Evolutionary conservation across 768 basidiomycete genomes (phyloP).

Genomic region (Suillus hirtellus): DNA sequence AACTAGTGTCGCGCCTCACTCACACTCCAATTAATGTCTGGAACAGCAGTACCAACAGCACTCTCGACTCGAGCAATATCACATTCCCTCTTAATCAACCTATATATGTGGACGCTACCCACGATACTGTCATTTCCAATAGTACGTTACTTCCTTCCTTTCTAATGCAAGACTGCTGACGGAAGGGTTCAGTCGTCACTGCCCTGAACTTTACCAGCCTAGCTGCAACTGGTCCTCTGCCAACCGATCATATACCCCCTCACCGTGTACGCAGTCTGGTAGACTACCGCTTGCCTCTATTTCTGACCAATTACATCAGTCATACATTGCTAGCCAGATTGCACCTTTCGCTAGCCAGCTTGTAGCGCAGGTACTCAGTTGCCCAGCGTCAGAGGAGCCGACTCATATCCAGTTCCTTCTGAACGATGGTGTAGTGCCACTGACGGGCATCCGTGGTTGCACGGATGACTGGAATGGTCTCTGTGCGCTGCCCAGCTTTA

Average conservation of each 20-base stretch:
- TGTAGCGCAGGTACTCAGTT: constrained; percentile 46
- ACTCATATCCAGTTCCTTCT: constrained; percentile 45
- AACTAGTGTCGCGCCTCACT: constrained; percentile 44
- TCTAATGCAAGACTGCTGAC: neutral
- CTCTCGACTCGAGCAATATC: constrained; percentile 40
- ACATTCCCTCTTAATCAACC: constrained; percentile 38
- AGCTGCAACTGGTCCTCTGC: constrained; percentile 41
- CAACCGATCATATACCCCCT: constrained; percentile 36
- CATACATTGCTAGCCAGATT: constrained; percentile 43
- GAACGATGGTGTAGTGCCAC: constrained; percentile 50
- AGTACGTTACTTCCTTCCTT: constrained; percentile 23
- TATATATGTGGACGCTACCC: constrained; percentile 47
- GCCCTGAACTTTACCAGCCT: constrained; percentile 48
- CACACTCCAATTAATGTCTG: constrained; percentile 37
- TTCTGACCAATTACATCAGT: constrained; percentile 15
- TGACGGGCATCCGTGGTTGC: constrained; percentile 46
- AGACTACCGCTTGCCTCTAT: neutral
- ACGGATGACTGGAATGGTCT: constrained; percentile 40
- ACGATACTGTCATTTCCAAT: constrained; percentile 45
- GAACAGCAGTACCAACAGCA: constrained; percentile 48
- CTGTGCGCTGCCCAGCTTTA: constrained; percentile 42
- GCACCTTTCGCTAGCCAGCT: constrained; percentile 51
- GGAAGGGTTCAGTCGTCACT: constrained; percentile 32
- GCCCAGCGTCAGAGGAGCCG: constrained; percentile 28
- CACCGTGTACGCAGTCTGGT: constrained; percentile 25